Conservation (phyloP, 83 land plant genomes). For the Isoetes engelmannii region DNA sequence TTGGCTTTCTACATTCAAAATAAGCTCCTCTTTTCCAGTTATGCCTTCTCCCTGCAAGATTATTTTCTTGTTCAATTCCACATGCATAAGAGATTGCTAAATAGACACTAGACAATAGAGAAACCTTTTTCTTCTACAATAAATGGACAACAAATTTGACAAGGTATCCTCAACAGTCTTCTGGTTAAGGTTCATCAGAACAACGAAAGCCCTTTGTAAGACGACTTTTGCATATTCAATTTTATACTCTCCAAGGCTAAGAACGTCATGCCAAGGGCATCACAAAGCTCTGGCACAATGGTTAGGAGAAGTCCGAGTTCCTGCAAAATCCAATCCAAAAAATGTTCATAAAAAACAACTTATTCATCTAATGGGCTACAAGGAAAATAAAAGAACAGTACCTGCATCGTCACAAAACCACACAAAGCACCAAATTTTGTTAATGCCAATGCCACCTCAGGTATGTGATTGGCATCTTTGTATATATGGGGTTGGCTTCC, state of each 20-base stretch:
- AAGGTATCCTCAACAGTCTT: conserved; percentile 41
- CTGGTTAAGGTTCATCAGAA: conserved; percentile 59
- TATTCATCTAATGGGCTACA: neutral
- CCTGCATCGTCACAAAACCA: conserved; percentile 73
- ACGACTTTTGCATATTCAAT: conserved; percentile 31
- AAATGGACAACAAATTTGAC: conserved; percentile 45
- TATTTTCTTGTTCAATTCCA: neutral
- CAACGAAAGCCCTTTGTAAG: conserved; percentile 48
- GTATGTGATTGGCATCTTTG: conserved; percentile 91
- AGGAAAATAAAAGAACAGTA: conserved; percentile 11
- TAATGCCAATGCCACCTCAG: conserved; percentile 84
- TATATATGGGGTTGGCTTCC: conserved; percentile 49
- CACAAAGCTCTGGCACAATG: conserved; percentile 69
- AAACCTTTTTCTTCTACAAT: conserved; percentile 42
- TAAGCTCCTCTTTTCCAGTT: conserved; percentile 68
- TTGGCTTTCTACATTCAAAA: conserved; percentile 63
- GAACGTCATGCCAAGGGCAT: conserved; percentile 44
- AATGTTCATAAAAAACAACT: neutral
- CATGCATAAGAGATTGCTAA: neutral
- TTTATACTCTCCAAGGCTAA: conserved; percentile 26
- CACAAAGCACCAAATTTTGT: conserved; percentile 85
- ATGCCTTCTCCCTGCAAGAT: conserved; percentile 42
- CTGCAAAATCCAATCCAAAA: conserved; percentile 31
- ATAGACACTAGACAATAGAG: neutral
- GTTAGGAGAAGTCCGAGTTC: conserved; percentile 60